Evolutionary conservation across 345 rosid genomes (phyloP).

Genomic region (Psidium friedrichsthalianum): DNA sequence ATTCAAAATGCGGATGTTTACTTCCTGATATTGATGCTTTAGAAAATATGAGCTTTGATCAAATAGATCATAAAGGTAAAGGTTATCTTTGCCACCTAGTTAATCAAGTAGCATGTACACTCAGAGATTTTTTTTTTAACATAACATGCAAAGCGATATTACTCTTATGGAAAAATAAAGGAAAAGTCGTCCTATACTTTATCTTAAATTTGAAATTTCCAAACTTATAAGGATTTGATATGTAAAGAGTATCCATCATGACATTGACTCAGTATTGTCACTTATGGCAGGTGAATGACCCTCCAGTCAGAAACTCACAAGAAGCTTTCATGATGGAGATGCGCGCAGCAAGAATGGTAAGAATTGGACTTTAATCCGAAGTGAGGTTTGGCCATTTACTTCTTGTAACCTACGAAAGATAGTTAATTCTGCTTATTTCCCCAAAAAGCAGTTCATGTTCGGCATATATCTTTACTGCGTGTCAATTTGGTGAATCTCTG

Average conservation of each 20-base stretch:
- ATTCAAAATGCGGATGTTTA: not conserved
- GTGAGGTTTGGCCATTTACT: not conserved
- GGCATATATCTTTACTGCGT: not conserved
- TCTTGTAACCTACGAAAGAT: not conserved
- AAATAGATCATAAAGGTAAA: not conserved
- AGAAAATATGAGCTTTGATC: not conserved
- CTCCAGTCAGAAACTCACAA: constrained; percentile 70
- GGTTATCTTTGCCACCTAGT: not conserved
- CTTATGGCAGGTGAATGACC: constrained; percentile 53
- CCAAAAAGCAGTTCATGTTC: not conserved
- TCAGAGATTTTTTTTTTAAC: fast-evolving
- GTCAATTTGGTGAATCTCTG: not conserved
- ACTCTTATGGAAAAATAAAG: not conserved
- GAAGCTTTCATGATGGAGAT: constrained; percentile 92
- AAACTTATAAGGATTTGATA: not conserved
- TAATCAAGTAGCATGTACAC: not conserved
- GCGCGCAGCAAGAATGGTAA: constrained; percentile 92
- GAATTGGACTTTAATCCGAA: not conserved
- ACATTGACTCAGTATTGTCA: not conserved
- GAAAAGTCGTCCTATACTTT: not conserved
- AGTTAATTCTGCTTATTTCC: not conserved
- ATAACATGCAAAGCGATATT: not conserved
- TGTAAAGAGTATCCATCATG: not conserved
- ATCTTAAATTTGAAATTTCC: not conserved
- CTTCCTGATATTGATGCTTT: not conserved